A percentile compares a stretch with the other conserved stretches of the same genome.
Conservation (phyloP, 2,329 filamentous ascomycete genomes). For the Lasiodiplodia citricola region DNA sequence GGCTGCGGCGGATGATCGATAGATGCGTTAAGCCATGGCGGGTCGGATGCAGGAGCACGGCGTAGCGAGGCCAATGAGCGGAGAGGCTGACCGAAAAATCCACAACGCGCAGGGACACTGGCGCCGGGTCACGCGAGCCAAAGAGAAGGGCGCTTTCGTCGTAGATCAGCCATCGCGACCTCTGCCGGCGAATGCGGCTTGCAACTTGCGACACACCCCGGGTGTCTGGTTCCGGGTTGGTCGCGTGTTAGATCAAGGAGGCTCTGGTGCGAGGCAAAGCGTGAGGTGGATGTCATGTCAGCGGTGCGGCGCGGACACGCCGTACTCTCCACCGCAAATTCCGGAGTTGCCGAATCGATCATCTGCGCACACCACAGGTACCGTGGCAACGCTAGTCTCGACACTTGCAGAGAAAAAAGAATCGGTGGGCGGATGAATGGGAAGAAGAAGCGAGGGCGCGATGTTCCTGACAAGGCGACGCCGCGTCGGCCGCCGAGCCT, state of each 20-base stretch:
- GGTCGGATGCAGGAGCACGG: constrained; percentile 1
- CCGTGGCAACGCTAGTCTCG: too few relatives aligned
- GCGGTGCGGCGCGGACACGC: constrained; percentile 6
- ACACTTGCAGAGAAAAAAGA: not conserved
- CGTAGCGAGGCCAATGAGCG: constrained; percentile 4
- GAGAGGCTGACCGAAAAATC: not conserved
- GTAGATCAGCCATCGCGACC: too few relatives aligned
- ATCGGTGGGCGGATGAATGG: too few relatives aligned
- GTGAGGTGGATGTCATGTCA: not conserved
- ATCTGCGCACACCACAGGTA: not conserved
- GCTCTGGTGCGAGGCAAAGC: not conserved
- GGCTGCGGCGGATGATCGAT: constrained; percentile 1
- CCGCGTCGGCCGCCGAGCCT: constrained; percentile 16
- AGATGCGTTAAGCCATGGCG: constrained; percentile 6
- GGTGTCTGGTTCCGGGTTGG: not conserved
- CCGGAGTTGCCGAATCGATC: not conserved
- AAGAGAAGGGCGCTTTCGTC: not conserved
- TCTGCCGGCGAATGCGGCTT: too few relatives aligned
- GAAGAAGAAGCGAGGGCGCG: not conserved
- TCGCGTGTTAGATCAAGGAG: not conserved
- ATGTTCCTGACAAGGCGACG: constrained; percentile 6
- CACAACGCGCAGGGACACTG: not conserved
- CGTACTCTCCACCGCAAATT: not conserved
- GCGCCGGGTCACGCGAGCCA: constrained; percentile 14
- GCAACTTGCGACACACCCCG: not conserved